Conservation (phyloP, 176 grass and related monocot genomes). For the sorghum (Sorghum bicolor) region Sorghum_bicolor_NCBIv3 NC_012870.2:63647501-63648000, state of each 20-base stretch:
- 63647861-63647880: constrained; percentile 71
- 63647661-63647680: constrained; percentile 78
- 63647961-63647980: constrained; percentile 16
- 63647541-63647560: constrained; percentile 54
- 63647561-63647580: constrained; percentile 60
- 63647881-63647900: constrained; percentile 80
- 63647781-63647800: constrained; percentile 80
- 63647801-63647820: constrained; percentile 69
- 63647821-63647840: constrained; percentile 67
- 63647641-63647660: constrained; percentile 71
- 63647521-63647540: constrained; percentile 70
- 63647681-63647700: constrained; percentile 74
- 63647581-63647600: constrained; percentile 42
- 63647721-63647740: constrained; percentile 60
- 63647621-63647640: constrained; percentile 80
- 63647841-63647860: constrained; percentile 81
- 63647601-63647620: constrained; percentile 62
- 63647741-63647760: constrained; percentile 63
- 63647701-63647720: constrained; percentile 70
- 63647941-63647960: not conserved
- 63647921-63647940: not conserved
- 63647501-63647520: constrained; percentile 65
- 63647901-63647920: constrained; percentile 4
- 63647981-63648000: constrained; percentile 24
- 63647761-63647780: constrained; percentile 76